Evolutionary conservation across 352 stramenopile genomes (phyloP), one percentile per base, ranked within the genome.

Genomic region (Phytopythium helicoides): DNA sequence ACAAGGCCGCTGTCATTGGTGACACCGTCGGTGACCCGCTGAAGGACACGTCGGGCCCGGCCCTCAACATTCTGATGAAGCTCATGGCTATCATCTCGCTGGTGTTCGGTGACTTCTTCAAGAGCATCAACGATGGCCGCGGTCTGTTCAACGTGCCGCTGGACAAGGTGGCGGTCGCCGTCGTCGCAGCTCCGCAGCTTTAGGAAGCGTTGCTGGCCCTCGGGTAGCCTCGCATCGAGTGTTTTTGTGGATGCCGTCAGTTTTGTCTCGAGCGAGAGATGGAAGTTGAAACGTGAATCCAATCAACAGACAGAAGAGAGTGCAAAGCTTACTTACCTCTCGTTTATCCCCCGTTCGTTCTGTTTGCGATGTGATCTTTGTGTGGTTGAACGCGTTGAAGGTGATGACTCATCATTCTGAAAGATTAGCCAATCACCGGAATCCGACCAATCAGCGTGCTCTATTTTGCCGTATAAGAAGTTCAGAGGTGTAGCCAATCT

Each of bases 51-150:
- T 99, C 94, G n/a, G 97, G 97, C 60, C 97, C 97, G 38, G 94
- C 97, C 47, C 83, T 99, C 46, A 99, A 99, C 84, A 99, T 99
- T 82, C 76, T 99, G 50, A 99, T 99, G 96, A 99, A 99, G 89
- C 73, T 99, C 37, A 99, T 99, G 95, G 96, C 97, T 57, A 98
- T 99, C 56, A 96, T 99, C 59, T 99, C 95, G 65, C 81, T 99
- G 44, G 97, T 99, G 19, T 99, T 99, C 68, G 97, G 97, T 37
- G 94, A 98, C 68, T 99, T 98, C 66, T 99, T 99, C 80, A 97
- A 97, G 81, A 95, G 94, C 62, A 97, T 98, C 79, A 99, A 99
- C 76, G 72, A 85, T 56, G 96, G 96, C 67, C 78, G 81, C 51
- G 96, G 96, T 68, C 58, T 98, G 56, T 88, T 99, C 60, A 96